Conservation (phyloP, 352 stramenopile genomes). For the Globisporangium ultimum region DNA sequence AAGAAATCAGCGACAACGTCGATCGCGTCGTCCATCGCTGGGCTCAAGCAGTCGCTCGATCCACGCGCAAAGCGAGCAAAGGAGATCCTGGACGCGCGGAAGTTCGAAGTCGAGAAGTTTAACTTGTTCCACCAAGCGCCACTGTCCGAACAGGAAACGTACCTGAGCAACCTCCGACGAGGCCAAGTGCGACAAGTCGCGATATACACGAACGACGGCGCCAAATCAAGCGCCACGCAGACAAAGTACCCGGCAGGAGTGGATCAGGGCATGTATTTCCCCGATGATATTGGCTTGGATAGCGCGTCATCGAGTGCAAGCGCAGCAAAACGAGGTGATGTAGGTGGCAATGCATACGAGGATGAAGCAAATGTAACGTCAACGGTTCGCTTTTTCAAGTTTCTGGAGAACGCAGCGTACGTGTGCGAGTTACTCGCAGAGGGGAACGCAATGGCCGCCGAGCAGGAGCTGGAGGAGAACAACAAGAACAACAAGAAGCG, state of each 20-base stretch:
- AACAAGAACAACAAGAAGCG: constrained; percentile 8
- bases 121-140: constrained; percentile 58
- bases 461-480: constrained; percentile 11
- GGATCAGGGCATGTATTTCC: constrained; percentile 68
- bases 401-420: constrained; percentile 55
- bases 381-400: constrained; percentile 51
- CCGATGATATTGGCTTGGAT: constrained; percentile 71
- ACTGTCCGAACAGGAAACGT: constrained; percentile 55
- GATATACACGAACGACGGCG: constrained; percentile 59
- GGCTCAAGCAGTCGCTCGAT: constrained; percentile 68
- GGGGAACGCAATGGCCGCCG: constrained; percentile 37
- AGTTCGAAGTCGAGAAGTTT: constrained; percentile 70
- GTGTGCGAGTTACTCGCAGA: constrained; percentile 54
- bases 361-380: constrained; percentile 21
- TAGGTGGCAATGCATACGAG: constrained; percentile 15
- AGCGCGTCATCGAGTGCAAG: constrained; percentile 15
- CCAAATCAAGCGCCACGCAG: constrained; percentile 41
- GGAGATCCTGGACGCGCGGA: constrained; percentile 55
- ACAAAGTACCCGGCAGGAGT: constrained; percentile 38
- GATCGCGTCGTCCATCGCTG: constrained; percentile 65
- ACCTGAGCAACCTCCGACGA: constrained; percentile 44
- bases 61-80: constrained; percentile 54
- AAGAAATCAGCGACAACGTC: constrained; percentile 18
- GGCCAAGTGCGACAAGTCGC: constrained; percentile 49
- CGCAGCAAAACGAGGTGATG: background rate